Evolutionary conservation across 805 yeast genomes (phyloP).

Genomic region (Starmerella powellii): DNA sequence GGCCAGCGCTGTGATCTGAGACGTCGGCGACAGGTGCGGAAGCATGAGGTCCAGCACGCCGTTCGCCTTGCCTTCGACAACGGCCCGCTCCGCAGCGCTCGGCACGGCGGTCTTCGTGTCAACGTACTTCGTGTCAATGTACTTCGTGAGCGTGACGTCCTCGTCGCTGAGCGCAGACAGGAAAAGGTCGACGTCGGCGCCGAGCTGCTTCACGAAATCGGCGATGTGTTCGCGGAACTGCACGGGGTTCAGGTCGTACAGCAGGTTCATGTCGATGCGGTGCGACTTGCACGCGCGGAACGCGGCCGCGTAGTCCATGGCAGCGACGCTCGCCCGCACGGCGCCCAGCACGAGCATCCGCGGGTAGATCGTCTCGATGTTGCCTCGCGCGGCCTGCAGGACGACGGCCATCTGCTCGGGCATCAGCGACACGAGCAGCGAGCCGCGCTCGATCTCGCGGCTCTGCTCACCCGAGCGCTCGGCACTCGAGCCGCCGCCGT

Average conservation of each 20-base stretch:
- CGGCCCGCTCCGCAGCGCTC: background rate
- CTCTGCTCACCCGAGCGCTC: slow-evolving; percentile 58
- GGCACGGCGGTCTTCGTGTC: background rate
- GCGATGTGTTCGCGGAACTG: slow-evolving; percentile 54
- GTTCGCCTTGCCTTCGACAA: slow-evolving; percentile 43
- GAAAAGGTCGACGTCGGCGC: slow-evolving; percentile 65
- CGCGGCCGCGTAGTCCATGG: slow-evolving; percentile 53
- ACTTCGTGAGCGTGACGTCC: slow-evolving; percentile 71
- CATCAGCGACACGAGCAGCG: slow-evolving; percentile 64
- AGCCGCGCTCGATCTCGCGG: slow-evolving; percentile 84
- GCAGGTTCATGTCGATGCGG: slow-evolving; percentile 77
- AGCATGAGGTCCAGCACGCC: slow-evolving; percentile 58
- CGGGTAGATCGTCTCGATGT: slow-evolving; percentile 85
- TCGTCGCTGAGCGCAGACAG: slow-evolving; percentile 77
- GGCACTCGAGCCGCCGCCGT: slow-evolving; percentile 32
- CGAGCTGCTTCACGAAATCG: slow-evolving; percentile 56
- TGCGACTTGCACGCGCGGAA: slow-evolving; percentile 77
- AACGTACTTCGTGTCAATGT: slow-evolving; percentile 49
- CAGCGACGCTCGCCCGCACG: slow-evolving; percentile 57
- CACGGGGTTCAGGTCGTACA: slow-evolving; percentile 76
- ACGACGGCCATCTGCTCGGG: slow-evolving; percentile 75
- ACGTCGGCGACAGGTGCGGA: slow-evolving; percentile 30
- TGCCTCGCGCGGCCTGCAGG: slow-evolving; percentile 92
- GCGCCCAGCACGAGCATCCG: slow-evolving; percentile 80
- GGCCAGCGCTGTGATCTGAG: slow-evolving; percentile 77